Evolutionary conservation across 2,329 filamentous ascomycete genomes (phyloP), one percentile per base, ranked within the genome.

Genomic region (Canariomyces notabilis): DNA sequence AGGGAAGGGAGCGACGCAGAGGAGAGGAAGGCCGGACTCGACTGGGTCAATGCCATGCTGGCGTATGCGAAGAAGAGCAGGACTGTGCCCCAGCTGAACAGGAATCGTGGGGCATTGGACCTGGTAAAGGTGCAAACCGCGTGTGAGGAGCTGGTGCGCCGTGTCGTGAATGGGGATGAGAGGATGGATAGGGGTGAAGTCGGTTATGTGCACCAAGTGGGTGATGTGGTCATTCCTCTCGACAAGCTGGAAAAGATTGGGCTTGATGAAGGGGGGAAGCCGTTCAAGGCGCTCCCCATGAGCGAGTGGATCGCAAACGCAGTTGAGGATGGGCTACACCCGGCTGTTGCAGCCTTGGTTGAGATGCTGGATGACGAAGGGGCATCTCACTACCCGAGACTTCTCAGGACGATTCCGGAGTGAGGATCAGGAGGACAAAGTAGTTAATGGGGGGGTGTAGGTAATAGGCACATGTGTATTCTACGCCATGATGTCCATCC

Each of bases 141-240:
- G 9, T 41, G 38, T 11, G 16, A 33, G 11, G 18, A 20, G 8
- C 4, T 41, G 2, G 21, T 15, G 7, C 15, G 9, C 6, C 12
- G n/a, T 14, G 4, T 40, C 3, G 37, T 40, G 21, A 6, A 11
- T 11, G 22, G 22, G 6, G 22, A 26, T 11, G 22, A 26, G 22
- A 26, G 22, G 22, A 6, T 26, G 20, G 37, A 29, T 6, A n/a
- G 15, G 20, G 23, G 21, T 2, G n/a, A 18, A 9, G 21, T 49
- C 26, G 38, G 20, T n/a, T 54, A 52, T 29, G 35, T 48, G 15
- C 37, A 56, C 33, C 21, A 49, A 3, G 49, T 52, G n/a, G 53
- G 53, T 5, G 50, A 56, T 22, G 19, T 47, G 7, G 52, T 55
- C 14, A 34, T 55, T 22, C 45, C 49, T n/a, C 43, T 51, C 26